Percentiles rank a stretch among this genome's conserved stretches.
These are phyloP conservation scores for Xylariaceae sp. DNA, from an alignment of 2,329 filamentous ascomycete genomes.

Conservation along the genomic window DNA sequence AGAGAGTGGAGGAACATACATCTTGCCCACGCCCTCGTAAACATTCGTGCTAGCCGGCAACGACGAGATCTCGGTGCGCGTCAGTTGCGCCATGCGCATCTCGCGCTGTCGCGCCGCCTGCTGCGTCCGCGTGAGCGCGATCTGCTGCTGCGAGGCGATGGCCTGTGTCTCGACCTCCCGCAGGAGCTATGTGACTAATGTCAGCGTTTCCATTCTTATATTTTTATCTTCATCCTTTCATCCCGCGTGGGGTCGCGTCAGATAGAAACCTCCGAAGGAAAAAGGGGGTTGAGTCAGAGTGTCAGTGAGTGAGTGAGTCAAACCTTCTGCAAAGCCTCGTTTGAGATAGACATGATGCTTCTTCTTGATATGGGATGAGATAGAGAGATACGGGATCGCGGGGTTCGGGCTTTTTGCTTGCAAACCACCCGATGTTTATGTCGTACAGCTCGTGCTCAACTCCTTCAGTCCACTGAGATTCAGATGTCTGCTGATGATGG, in stretches of 20 bases:
- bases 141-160: slow-evolving; percentile 83
- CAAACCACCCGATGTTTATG: too few relatives aligned
- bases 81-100: slow-evolving; percentile 81
- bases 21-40: slow-evolving; percentile 96
- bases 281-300: not conserved
- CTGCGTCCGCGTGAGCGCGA: slow-evolving; percentile 77
- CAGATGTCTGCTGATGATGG: too few relatives aligned
- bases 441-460: too few relatives aligned
- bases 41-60: slow-evolving; percentile 71
- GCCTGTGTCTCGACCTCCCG: slow-evolving; percentile 93
- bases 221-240: too few relatives aligned
- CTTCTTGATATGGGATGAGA: too few relatives aligned
- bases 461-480: too few relatives aligned
- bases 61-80: slow-evolving; percentile 72
- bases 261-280: not conserved
- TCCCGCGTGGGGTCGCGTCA: too few relatives aligned
- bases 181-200: slow-evolving; percentile 56
- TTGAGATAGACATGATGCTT: slow-evolving; percentile 76
- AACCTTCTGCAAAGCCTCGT: slow-evolving; percentile 91
- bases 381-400: too few relatives aligned
- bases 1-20: slow-evolving; percentile 52
- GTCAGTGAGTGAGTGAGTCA: slow-evolving; percentile 32
- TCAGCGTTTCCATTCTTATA: too few relatives aligned
- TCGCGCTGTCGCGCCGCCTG: slow-evolving; percentile 83
- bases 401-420: too few relatives aligned